A percentile compares a stretch with the other conserved stretches of the same genome.
phyloP scores from a whole-genome alignment of 768 basidiomycete species.

The Pisolithus marmoratus region DNA sequence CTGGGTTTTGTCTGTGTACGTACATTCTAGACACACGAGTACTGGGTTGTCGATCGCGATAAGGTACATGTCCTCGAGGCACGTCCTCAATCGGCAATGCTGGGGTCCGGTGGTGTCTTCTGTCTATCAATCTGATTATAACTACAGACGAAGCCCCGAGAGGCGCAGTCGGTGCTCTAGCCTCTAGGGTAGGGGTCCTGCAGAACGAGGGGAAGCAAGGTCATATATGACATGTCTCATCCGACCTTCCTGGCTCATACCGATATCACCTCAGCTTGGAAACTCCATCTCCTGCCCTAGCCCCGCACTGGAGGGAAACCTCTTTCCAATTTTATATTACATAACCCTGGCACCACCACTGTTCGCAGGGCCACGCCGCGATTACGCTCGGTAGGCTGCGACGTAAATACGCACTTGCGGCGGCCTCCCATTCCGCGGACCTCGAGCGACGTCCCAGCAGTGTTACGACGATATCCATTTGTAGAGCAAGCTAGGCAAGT shows the following conservation, averaged over 20 bases:
- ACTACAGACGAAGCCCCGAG: background rate
- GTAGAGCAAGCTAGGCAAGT: background rate
- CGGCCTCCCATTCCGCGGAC: background rate
- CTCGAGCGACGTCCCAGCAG: background rate
- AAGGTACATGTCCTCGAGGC: constrained; percentile 19
- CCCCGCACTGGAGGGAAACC: background rate
- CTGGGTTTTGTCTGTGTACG: constrained; percentile 36
- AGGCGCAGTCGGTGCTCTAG: background rate
- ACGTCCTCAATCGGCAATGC: constrained; percentile 9
- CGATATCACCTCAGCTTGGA: background rate
- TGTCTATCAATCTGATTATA: constrained; percentile 9
- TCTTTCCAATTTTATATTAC: background rate
- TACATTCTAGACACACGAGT: constrained; percentile 7
- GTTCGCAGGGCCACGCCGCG: background rate
- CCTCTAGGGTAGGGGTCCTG: background rate
- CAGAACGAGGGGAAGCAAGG: background rate
- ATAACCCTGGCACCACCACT: background rate
- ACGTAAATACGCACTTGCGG: background rate
- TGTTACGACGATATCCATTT: background rate
- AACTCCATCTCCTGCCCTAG: background rate
- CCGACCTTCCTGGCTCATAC: background rate
- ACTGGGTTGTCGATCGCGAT: constrained; percentile 26
- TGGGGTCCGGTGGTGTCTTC: constrained; percentile 4
- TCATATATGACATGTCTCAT: background rate
- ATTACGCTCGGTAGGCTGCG: background rate